Conservation (phyloP, 2,329 filamentous ascomycete species). For the Fusarium sp. region DNA sequence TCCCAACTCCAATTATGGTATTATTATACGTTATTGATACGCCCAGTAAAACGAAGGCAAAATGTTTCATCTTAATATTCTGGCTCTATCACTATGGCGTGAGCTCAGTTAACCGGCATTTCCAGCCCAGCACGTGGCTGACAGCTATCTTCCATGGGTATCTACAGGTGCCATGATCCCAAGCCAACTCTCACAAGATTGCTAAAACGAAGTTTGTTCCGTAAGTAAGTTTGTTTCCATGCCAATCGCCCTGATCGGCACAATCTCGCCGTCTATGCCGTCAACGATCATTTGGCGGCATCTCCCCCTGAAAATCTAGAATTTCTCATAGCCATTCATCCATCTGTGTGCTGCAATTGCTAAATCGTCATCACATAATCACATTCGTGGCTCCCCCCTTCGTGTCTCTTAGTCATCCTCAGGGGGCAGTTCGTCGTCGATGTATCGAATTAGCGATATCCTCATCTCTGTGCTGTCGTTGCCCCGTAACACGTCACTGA, state of each 20-base stretch:
- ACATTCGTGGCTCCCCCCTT: neutral
- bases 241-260: constrained; percentile 2
- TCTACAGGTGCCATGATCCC: constrained; percentile 16
- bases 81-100: constrained; percentile 4
- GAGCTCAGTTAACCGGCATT: constrained; percentile 5
- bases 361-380: constrained; percentile 7
- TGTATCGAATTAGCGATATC: constrained; percentile 89
- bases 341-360: neutral
- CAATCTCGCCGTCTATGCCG: neutral
- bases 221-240: constrained; percentile 7
- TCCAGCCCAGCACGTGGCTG: constrained; percentile 28
- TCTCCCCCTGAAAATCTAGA: neutral
- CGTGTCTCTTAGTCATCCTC: constrained; percentile 79
- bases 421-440: constrained; percentile 96
- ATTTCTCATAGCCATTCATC: neutral
- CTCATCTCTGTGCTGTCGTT: constrained; percentile 98
- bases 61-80: neutral
- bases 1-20: neutral
- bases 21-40: no score
- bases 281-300: neutral
- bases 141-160: constrained; percentile 24
- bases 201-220: constrained; percentile 1
- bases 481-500: constrained; percentile 90
- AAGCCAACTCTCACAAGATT: constrained; percentile 17
- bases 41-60: neutral